phyloP scores from a whole-genome alignment of 1,139 yeast genomes.

The Debaryomyces psychrophilus region DNA sequence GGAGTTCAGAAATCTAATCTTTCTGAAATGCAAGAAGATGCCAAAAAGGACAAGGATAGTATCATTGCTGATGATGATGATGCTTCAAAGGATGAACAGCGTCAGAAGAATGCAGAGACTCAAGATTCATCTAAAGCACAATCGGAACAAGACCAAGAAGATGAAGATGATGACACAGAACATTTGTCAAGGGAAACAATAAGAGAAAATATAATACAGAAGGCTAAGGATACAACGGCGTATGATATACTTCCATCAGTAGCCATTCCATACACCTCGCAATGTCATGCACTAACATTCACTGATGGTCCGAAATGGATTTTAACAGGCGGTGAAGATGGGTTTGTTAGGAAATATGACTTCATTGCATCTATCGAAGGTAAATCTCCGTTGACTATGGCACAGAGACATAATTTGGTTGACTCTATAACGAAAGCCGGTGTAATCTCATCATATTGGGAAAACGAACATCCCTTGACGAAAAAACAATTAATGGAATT shows the following conservation, averaged over 20 bases:
- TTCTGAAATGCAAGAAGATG: slow-evolving; percentile 19
- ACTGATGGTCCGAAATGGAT: slow-evolving; percentile 86
- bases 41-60: slow-evolving; percentile 19
- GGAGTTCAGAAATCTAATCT: slow-evolving; percentile 9
- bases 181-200: slow-evolving; percentile 18
- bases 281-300: slow-evolving; percentile 76
- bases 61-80: slow-evolving; percentile 21
- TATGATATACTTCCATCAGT: slow-evolving; percentile 69
- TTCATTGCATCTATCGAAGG: slow-evolving; percentile 86
- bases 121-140: slow-evolving; percentile 15
- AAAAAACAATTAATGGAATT: slow-evolving; percentile 39
- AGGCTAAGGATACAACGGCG: slow-evolving; percentile 49
- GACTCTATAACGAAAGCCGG: slow-evolving; percentile 89
- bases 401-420: slow-evolving; percentile 86
- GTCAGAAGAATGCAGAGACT: slow-evolving; percentile 19
- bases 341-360: slow-evolving; percentile 87
- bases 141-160: slow-evolving; percentile 12
- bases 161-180: not conserved
- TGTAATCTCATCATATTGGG: slow-evolving; percentile 86
- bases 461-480: slow-evolving; percentile 83
- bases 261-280: slow-evolving; percentile 70
- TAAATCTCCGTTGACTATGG: slow-evolving; percentile 84
- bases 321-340: slow-evolving; percentile 96
- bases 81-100: slow-evolving; percentile 20
- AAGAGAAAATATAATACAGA: slow-evolving; percentile 43